Base-by-base conservation (phyloP, 169 alveolate species). In the Plasmodium fragile region DNA sequence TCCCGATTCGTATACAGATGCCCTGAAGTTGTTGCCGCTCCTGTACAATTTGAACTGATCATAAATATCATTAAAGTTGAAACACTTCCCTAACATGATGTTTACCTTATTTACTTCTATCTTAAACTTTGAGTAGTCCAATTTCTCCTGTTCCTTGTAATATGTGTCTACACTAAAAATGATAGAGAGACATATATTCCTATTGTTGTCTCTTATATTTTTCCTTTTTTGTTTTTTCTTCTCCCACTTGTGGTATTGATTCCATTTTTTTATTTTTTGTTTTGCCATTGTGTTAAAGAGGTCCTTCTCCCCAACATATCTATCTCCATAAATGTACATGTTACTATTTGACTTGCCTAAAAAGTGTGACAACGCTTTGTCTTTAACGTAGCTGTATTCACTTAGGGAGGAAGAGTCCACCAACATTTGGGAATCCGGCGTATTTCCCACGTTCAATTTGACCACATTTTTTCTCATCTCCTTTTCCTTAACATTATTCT, bases 71-170 rank as follows among this genome's bases (percentile, higher is more conserved):
- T n/a, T 53, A 85, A 85, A 85, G 7, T 52, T 73, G 79, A 49
- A 85, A 36, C 93, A 85, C 41, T 85, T 85, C 25, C 93, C 93
- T 43, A 75, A 72, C 85, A 85, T 85, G 16, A 85, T 73, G 45
- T 85, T 85, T 13, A 85, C 52, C 65, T 75, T 85, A 7, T 85
- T 73, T 13, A 85, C 13, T 49, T 43, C 85, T 11, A 53, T 73
- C 65, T 77, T 77, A 13, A 85, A 52, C 16, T 75, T 73, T 34
- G 65, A 73, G 13, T 53, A 73, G 28, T 73, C 81, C 13, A 18
- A 13, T 34, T 22, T 85, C 52, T 75, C 28, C 36, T 75, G 79
- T 43, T 85, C 93, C 80, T 49, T 85, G 79, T 39, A 77, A 85
- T 85, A 32, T 10, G 69, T 73, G 70, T 73, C 55, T 65, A 69